phyloP scores from a whole-genome alignment of 2,329 filamentous ascomycete genomes.

The Plectosphaerella plurivora region DNA sequence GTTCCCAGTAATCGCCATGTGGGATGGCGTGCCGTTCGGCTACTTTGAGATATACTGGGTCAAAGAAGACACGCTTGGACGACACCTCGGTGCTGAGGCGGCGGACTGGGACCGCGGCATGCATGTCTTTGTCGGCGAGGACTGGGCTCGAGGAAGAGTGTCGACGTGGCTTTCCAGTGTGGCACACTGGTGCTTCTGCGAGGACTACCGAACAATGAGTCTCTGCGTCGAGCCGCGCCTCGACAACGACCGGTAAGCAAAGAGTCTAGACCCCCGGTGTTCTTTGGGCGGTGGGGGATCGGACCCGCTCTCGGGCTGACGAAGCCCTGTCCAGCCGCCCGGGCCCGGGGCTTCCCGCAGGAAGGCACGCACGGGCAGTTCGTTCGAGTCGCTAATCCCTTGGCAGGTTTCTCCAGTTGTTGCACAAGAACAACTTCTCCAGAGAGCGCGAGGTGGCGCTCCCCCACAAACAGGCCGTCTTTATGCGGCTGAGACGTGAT shows the following conservation, averaged over 20 bases:
- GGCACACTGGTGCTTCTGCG: slow-evolving; percentile 78
- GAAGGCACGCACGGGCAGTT: background rate
- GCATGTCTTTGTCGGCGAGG: slow-evolving; percentile 85
- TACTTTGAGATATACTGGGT: slow-evolving; percentile 99
- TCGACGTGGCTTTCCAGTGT: slow-evolving; percentile 78
- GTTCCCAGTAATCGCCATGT: slow-evolving; percentile 88
- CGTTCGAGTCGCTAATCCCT: background rate
- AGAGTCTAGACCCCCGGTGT: background rate
- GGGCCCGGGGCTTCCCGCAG: too few species aligned
- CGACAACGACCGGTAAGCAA: slow-evolving; percentile 77
- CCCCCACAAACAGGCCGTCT: slow-evolving; percentile 87
- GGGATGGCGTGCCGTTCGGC: slow-evolving; percentile 92
- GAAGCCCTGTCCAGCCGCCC: too few species aligned
- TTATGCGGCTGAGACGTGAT: slow-evolving; percentile 76
- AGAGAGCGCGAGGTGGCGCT: slow-evolving; percentile 84
- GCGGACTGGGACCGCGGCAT: slow-evolving; percentile 84
- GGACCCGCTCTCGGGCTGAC: background rate
- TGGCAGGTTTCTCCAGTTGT: slow-evolving; percentile 46
- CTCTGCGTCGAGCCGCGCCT: slow-evolving; percentile 86
- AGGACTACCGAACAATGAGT: slow-evolving; percentile 75
- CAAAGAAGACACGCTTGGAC: slow-evolving; percentile 80
- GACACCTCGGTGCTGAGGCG: slow-evolving; percentile 59
- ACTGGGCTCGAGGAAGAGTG: slow-evolving; percentile 84
- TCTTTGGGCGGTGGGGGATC: background rate
- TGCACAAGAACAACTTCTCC: slow-evolving; percentile 72